Evolutionary conservation across 169 alveolate genomes (phyloP), one percentile per base, ranked within the genome.

Genomic region (Eimeria sp.): DNA sequence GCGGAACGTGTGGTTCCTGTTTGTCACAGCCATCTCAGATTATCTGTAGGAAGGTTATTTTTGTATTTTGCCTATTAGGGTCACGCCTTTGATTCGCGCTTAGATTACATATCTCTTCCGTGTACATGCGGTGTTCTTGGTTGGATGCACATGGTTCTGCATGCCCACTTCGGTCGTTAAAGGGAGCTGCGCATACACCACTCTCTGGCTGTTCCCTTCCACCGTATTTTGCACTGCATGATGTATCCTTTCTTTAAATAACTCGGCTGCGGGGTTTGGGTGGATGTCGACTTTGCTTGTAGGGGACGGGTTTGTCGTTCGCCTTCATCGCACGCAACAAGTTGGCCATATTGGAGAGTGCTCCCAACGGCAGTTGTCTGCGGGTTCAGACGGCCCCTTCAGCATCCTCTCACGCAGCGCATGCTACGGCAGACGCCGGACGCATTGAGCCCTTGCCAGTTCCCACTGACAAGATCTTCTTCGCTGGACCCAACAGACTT

Each of bases 401-500:
- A 25, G 93, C 30, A 8, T 64, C 83, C 37, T 52, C 82, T 3
- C 82, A 33, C 66, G 72, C 83, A 43, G 93, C 83, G 40, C 60
- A 60, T 62, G 78, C 93, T 25, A 58, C 82, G 62, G 93, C 93
- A 14, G 93, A 87, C 68, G 93, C 93, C 49, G 93, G 93, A 25
- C 93, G 93, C 83, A 87, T 87, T 64, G 93, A 87, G 64, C 97
- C 97, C 60, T 83, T 95, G 23, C 97, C 97, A 25, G 85, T 91
- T 49, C 37, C 95, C 46, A 77, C 87, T 43, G 97, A 96, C 64
- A 76, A 80, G 23, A 60, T 96, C 27, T 96, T 96, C 93, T 89
- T 37, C 54, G 98, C 96, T 10, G 98, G 98, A 58, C 88, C 95
- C 77, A 97, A 97, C 82, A 91, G 96, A n/a, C 88, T 97, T n/a